Evolutionary conservation across 768 basidiomycete genomes (phyloP).

Genomic region (Kwoniella bestiolae): DNA sequence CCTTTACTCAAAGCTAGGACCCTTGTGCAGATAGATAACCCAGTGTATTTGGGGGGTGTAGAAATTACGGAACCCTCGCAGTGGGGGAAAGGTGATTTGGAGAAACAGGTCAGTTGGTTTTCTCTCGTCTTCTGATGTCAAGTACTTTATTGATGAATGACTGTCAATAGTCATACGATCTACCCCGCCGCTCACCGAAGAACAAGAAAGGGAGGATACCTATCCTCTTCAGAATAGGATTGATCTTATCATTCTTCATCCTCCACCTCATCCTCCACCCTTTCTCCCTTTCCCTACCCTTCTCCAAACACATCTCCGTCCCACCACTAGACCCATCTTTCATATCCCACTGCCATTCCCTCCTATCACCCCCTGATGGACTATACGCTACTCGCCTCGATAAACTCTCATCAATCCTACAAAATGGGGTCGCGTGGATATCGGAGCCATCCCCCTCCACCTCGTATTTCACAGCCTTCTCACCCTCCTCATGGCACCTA

Average conservation of each 20-base stretch:
- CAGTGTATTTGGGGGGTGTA: too few species aligned
- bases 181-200: too few species aligned
- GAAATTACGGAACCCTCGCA: too few species aligned
- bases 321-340: conserved; percentile 21
- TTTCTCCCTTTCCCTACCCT: neutral
- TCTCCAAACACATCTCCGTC: neutral
- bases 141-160: too few species aligned
- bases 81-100: too few species aligned
- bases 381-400: conserved; percentile 29
- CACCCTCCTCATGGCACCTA: conserved; percentile 66
- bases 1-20: neutral
- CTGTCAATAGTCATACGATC: too few species aligned
- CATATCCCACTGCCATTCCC: conserved; percentile 18
- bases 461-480: conserved; percentile 69
- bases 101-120: conserved; percentile 1
- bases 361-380: conserved; percentile 13
- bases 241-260: conserved; percentile 1
- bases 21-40: neutral
- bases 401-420: conserved; percentile 12
- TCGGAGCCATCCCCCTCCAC: conserved; percentile 78
- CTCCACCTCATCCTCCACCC: neutral
- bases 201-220: neutral
- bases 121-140: neutral
- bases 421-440: conserved; percentile 61
- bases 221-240: neutral